Evolutionary conservation across 176 grass and related monocot species (phyloP).

Genomic region (Avena eriantha): DNA sequence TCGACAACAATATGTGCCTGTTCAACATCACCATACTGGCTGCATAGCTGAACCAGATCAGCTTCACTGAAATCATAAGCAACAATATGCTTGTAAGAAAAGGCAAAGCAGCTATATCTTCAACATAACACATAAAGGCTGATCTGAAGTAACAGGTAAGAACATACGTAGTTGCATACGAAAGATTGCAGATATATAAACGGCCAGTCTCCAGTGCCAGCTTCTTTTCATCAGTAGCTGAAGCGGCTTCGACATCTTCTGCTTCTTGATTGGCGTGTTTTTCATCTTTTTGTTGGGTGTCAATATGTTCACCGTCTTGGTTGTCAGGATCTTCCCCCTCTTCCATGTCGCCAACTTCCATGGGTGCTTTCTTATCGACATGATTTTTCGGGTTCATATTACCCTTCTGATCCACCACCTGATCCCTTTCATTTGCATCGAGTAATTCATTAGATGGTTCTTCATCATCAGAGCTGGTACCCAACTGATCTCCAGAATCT

Average conservation of each 20-base stretch:
- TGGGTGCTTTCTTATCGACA: conserved; percentile 16
- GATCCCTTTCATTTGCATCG: conserved; percentile 40
- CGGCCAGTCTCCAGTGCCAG: conserved; percentile 83
- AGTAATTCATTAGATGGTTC: conserved; percentile 43
- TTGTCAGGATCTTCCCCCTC: conserved; percentile 44
- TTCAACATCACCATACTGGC: conserved; percentile 78
- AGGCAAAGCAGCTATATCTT: conserved; percentile 34
- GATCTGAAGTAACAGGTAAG: conserved; percentile 31
- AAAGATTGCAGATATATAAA: conserved; percentile 90
- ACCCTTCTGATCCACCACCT: conserved; percentile 42
- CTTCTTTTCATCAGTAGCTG: conserved; percentile 73
- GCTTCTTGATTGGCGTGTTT: conserved; percentile 42
- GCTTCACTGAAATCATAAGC: conserved; percentile 72
- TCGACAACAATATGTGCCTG: conserved; percentile 88
- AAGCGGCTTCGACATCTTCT: conserved; percentile 52
- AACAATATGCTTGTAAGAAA: conserved; percentile 41
- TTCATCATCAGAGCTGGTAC: conserved; percentile 34
- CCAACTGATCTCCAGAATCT: conserved; percentile 51
- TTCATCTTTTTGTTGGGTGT: conserved; percentile 41
- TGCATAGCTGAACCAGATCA: conserved; percentile 74
- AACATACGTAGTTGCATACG: conserved; percentile 83
- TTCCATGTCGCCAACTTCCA: conserved; percentile 24
- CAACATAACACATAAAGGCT: conserved; percentile 29
- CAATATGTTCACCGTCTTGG: conserved; percentile 44
- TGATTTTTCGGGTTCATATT: conserved; percentile 33